phyloP scores from a whole-genome alignment of 1,284 basidiomycete genomes.

The Takashimella koratensis region DNA sequence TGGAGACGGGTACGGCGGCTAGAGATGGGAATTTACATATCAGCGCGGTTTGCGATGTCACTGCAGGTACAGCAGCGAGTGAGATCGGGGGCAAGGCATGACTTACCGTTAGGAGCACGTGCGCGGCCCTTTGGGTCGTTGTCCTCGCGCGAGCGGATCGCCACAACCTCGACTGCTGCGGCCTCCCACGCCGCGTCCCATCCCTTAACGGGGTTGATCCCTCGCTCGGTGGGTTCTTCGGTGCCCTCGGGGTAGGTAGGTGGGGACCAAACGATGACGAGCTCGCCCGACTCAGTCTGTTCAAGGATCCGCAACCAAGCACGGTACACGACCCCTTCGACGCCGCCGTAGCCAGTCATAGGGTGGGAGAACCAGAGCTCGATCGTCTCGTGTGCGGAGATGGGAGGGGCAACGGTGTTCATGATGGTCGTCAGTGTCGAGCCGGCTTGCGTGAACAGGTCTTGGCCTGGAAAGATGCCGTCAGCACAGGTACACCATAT shows the following conservation, averaged over 20 bases:
- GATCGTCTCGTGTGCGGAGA: constrained; percentile 95
- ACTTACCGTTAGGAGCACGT: constrained; percentile 22
- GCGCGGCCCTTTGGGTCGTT: constrained; percentile 30
- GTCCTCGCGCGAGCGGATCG: constrained; percentile 33
- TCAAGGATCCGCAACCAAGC: constrained; percentile 74
- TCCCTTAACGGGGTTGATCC: constrained; percentile 73
- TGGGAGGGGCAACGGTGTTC: constrained; percentile 95
- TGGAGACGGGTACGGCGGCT: constrained; percentile 63
- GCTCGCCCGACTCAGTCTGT: constrained; percentile 87
- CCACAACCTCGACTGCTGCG: constrained; percentile 54
- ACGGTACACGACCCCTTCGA: constrained; percentile 92
- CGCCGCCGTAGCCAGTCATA: constrained; percentile 92
- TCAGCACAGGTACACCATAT: background rate
- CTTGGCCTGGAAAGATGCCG: constrained; percentile 61
- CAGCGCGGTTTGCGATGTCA: too few species aligned
- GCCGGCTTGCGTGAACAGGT: constrained; percentile 77
- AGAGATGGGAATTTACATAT: background rate
- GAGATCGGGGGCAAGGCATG: background rate
- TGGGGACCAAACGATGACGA: constrained; percentile 77
- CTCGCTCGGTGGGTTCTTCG: constrained; percentile 54
- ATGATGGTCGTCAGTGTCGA: constrained; percentile 85
- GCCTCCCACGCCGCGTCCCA: constrained; percentile 77
- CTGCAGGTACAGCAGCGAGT: background rate
- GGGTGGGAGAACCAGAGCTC: constrained; percentile 93
- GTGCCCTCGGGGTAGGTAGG: constrained; percentile 25